Percentiles rank a stretch among this genome's conserved stretches.
Evolutionary conservation across 2,329 filamentous ascomycete species (phyloP).

Genomic region (Colletotrichum paranaense): DNA sequence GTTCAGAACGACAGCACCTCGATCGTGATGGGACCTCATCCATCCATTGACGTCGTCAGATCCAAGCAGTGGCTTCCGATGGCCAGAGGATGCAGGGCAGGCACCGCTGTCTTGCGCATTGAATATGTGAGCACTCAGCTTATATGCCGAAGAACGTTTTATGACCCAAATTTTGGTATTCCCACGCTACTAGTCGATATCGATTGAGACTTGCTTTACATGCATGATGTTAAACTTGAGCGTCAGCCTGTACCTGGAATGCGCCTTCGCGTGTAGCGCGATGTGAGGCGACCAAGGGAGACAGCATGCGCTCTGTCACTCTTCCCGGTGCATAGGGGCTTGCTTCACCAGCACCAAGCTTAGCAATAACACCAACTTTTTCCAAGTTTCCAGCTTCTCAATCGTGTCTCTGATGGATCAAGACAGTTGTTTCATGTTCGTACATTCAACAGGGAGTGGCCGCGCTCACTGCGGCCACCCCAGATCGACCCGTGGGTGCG

Average conservation of each 20-base stretch:
- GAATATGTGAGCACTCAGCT: constrained; percentile 3
- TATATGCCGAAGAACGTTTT: constrained; percentile 21
- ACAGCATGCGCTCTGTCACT: neutral
- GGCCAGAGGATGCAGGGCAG: neutral
- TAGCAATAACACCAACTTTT: neutral
- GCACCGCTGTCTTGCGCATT: neutral
- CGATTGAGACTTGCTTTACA: neutral
- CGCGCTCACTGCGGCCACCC: constrained; percentile 6
- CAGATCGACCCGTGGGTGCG: constrained; percentile 25
- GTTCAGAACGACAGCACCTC: neutral
- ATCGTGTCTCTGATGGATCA: constrained; percentile 3
- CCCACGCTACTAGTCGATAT: neutral
- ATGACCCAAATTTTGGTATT: constrained; percentile 20
- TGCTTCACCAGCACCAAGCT: neutral
- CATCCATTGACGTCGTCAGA: neutral
- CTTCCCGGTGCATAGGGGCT: neutral
- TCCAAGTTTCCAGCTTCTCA: neutral
- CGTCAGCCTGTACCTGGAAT: constrained; percentile 28
- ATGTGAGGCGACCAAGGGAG: constrained; percentile 3
- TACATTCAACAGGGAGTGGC: neutral
- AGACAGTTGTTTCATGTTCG: constrained; percentile 17
- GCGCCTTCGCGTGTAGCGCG: constrained; percentile 6
- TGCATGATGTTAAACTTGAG: constrained; percentile 1
- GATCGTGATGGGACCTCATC: constrained; percentile 14
- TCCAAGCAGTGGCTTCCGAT: constrained; percentile 13